These are phyloP conservation scores for Xylariomycetidae sp. DNA, from an alignment of 2,329 filamentous ascomycete genomes.

Conservation along the genomic window DNA sequence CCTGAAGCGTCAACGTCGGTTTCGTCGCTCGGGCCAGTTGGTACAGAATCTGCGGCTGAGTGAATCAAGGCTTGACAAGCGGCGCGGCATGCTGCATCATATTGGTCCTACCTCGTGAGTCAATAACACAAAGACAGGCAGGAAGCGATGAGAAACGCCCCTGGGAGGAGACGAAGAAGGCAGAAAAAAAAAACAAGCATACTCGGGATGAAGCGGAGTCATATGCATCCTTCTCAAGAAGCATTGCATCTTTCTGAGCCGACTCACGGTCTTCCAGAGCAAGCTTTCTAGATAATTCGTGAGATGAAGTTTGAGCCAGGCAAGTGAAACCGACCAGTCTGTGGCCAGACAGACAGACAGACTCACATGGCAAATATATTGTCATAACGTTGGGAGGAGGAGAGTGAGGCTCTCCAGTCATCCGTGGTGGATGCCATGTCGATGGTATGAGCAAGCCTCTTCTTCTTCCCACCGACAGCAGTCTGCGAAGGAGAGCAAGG, in stretches of 20 bases:
- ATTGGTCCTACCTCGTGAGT: conserved; percentile 47
- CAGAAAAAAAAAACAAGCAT: conserved; percentile 19
- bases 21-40: too few relatives aligned
- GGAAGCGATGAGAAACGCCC: neutral
- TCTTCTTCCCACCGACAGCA: too few relatives aligned
- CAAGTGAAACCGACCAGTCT: too few relatives aligned
- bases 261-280: too few relatives aligned
- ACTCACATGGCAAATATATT: conserved; percentile 58
- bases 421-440: conserved; percentile 25
- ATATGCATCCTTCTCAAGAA: conserved; percentile 60
- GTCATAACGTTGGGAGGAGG: conserved; percentile 55
- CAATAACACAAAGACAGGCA: neutral
- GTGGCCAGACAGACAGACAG: too few relatives aligned
- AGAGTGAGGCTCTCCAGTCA: conserved; percentile 46
- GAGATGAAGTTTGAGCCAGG: too few relatives aligned
- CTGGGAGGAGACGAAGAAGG: conserved; percentile 5
- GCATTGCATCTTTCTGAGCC: conserved; percentile 46
- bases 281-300: too few relatives aligned
- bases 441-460: too few relatives aligned
- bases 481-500: too few relatives aligned
- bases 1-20: too few relatives aligned
- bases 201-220: conserved; percentile 52
- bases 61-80: too few relatives aligned
- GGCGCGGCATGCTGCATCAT: conserved; percentile 38
- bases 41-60: too few relatives aligned